Conservation (phyloP, 2,329 filamentous ascomycete genomes). For the Zymoseptoria pseudotritici region DNA sequence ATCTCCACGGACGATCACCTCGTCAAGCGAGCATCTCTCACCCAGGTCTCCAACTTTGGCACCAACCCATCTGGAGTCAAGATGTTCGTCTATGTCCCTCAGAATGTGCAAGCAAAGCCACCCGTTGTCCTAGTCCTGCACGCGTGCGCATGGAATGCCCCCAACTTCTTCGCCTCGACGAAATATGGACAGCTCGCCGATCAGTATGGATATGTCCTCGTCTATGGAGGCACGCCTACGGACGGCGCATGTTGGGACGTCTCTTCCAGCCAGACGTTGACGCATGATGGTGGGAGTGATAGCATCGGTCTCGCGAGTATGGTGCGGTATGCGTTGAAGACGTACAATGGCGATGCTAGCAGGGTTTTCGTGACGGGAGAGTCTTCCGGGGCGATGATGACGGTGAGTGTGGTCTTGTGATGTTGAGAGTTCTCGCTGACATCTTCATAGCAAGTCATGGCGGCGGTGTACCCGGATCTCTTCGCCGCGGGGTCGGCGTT, state of each 20-base stretch:
- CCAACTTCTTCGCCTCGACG: background rate
- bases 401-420: slow-evolving; percentile 12
- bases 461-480: slow-evolving; percentile 47
- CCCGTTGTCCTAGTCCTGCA: background rate
- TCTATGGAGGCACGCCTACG: slow-evolving; percentile 50
- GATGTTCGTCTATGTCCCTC: background rate
- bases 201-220: slow-evolving; percentile 51
- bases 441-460: slow-evolving; percentile 36
- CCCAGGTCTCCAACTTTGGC: background rate
- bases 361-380: slow-evolving; percentile 50
- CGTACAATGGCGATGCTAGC: slow-evolving; percentile 45
- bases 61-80: background rate
- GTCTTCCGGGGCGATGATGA: slow-evolving; percentile 52
- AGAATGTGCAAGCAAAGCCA: background rate
- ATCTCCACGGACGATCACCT: background rate
- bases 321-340: slow-evolving; percentile 48
- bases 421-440: background rate
- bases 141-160: background rate
- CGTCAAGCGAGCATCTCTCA: background rate
- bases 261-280: slow-evolving; percentile 46
- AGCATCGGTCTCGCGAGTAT: slow-evolving; percentile 52
- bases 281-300: slow-evolving; percentile 51
- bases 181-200: slow-evolving; percentile 44
- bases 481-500: slow-evolving; percentile 46
- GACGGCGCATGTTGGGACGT: slow-evolving; percentile 54